Conservation (phyloP, 257 asterid genomes). For the Haberlea rhodopensis region DNA sequence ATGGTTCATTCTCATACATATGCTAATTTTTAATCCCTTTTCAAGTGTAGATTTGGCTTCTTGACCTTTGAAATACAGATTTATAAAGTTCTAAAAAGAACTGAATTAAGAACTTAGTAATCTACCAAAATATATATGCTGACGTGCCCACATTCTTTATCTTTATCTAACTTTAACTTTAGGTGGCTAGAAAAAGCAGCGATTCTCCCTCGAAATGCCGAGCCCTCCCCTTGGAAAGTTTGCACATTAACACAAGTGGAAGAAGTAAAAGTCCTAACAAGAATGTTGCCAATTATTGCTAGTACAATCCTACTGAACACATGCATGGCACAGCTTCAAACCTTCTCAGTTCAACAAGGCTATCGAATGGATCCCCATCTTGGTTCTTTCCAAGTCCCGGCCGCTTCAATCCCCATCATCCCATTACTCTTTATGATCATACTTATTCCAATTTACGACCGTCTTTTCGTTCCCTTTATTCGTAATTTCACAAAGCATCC, state of each 20-base stretch:
- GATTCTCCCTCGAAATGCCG: constrained; percentile 32
- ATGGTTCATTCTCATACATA: background rate
- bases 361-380: constrained; percentile 53
- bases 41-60: background rate
- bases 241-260: constrained; percentile 74
- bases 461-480: constrained; percentile 52
- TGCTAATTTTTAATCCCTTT: background rate
- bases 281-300: constrained; percentile 68
- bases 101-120: background rate
- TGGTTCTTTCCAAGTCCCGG: constrained; percentile 53
- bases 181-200: constrained; percentile 75
- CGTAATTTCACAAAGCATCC: constrained; percentile 55
- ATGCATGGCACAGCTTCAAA: constrained; percentile 73
- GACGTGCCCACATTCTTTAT: background rate
- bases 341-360: constrained; percentile 68
- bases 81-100: background rate
- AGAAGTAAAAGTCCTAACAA: constrained; percentile 54
- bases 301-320: constrained; percentile 72
- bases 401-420: constrained; percentile 63
- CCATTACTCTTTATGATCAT: constrained; percentile 55
- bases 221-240: constrained; percentile 51
- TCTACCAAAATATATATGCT: background rate
- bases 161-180: background rate
- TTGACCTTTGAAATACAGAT: background rate
- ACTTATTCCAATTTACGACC: constrained; percentile 58